A percentile compares a stretch with the other conserved stretches of the same genome.
Conservation (phyloP, 345 rosid species). For the Eucalyptus regnans region DNA sequence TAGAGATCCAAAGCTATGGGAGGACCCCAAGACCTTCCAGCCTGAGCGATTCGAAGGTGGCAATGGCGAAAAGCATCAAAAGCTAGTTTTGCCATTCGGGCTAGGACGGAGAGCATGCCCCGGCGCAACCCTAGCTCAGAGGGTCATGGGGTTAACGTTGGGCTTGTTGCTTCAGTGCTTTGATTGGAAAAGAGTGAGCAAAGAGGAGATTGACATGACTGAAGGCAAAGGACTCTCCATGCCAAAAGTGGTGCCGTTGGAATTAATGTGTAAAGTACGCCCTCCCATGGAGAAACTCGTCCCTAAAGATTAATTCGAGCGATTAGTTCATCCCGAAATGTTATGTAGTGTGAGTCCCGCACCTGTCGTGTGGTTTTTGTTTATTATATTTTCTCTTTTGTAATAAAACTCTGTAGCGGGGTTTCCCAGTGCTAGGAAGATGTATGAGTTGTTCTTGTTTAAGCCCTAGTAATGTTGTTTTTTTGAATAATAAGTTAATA, state of each 20-base stretch:
- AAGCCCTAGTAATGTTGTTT: not conserved
- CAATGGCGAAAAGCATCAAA: not conserved
- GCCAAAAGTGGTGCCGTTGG: not conserved
- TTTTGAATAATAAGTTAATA: not conserved
- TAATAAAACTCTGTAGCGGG: not conserved
- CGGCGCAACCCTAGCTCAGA: constrained; percentile 1
- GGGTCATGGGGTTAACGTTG: not conserved
- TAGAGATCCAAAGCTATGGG: constrained; percentile 28
- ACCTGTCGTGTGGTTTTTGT: not conserved
- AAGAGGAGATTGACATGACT: not conserved
- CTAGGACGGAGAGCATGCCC: not conserved
- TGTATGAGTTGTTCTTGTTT: not conserved
- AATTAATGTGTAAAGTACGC: not conserved
- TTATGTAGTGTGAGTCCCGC: not conserved
- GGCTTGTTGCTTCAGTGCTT: constrained; percentile 12
- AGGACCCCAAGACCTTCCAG: constrained; percentile 12
- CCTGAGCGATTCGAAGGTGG: not conserved
- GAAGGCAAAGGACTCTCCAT: not conserved
- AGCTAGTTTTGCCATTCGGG: constrained; percentile 4
- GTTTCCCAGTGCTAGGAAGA: not conserved
- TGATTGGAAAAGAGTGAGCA: not conserved
- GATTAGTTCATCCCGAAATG: not conserved
- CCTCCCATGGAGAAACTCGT: not conserved
- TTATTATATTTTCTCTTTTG: not conserved
- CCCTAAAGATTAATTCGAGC: constrained; percentile 12